Evolutionary conservation across 768 basidiomycete genomes (phyloP), one percentile per base, ranked within the genome.

Genomic region (Cyclocybe cylindracea): DNA sequence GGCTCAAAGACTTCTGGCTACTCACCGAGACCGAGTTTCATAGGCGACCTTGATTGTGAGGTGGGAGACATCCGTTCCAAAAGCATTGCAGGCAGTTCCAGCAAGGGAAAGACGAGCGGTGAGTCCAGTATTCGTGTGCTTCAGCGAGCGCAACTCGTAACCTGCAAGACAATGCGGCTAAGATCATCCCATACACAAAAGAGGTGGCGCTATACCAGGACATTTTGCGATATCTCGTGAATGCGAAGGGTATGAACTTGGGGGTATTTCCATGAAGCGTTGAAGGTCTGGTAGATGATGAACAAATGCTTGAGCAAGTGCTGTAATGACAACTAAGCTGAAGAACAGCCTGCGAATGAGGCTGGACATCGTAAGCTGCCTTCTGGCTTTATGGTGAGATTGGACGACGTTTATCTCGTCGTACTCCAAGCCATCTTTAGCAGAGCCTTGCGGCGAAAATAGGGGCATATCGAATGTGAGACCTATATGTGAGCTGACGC

Each of bases 1-100:
- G 10, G 45, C 37, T 10, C 32, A 14, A 24, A 40, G 32, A 4
- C 4, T 32, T 16, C 33, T 40, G n/a, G 34, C 4, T 29, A 61
- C 68, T 39, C 54, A 82, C 80, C 77, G 73, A 39, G 78, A 73
- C 47, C 66, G 66, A 14, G 77, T 79, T 64, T 89, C 86, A 59
- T 89, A 88, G 10, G 78, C 80, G 6, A 89, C 84, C 60, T 85
- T 69, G 14, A 91, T 71, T n/a, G 79, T 84, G 16, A 90, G 75
- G 52, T 82, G 66, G 0, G 65, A 41, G 32, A 87, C 69, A 57
- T 89, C 87, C 1, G 58, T 67, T 3, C 87, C 86, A 58, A 86
- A 89, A 3, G 81, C 83, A 55, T 88, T 75, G 62, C 88, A 91
- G 7, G 80, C 73, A 11, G 67, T 36, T 1, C 85, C 85, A 1